phyloP scores from a whole-genome alignment of 768 basidiomycete species.

The Pleurotus pulmonarius region DNA sequence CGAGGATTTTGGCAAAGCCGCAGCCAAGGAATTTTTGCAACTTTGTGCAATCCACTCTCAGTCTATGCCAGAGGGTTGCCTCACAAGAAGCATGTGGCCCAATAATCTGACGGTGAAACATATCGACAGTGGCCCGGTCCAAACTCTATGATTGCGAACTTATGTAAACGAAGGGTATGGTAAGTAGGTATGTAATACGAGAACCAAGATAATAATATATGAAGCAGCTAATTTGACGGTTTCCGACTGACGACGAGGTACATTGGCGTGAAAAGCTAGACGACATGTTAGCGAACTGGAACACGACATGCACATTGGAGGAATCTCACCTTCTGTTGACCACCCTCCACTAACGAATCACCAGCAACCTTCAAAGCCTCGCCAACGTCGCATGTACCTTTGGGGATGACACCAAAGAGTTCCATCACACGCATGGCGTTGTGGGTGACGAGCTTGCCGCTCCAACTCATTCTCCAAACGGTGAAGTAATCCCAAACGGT shows the following conservation, averaged over 20 bases:
- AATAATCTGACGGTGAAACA: neutral
- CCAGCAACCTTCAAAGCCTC: slow-evolving; percentile 86
- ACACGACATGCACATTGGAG: neutral
- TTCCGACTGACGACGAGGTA: slow-evolving; percentile 65
- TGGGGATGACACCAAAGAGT: slow-evolving; percentile 74
- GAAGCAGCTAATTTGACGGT: slow-evolving; percentile 36
- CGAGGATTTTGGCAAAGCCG: neutral
- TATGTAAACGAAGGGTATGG: slow-evolving; percentile 6
- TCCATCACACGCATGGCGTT: slow-evolving; percentile 77
- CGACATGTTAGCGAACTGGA: slow-evolving; percentile 12
- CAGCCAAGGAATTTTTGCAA: no score
- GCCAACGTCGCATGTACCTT: slow-evolving; percentile 89
- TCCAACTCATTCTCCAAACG: slow-evolving; percentile 87
- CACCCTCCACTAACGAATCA: slow-evolving; percentile 76
- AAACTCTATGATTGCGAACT: neutral
- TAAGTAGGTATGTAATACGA: neutral
- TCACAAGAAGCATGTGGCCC: no score
- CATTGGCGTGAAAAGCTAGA: slow-evolving; percentile 86
- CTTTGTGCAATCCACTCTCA: neutral
- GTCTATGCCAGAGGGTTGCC: neutral
- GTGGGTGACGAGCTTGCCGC: slow-evolving; percentile 82
- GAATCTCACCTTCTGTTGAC: slow-evolving; percentile 70
- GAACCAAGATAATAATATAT: neutral
- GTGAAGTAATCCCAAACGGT: slow-evolving; percentile 89
- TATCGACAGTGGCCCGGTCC: neutral